A percentile compares a stretch with the other conserved stretches of the same genome.
phyloP scores from a whole-genome alignment of 2,329 filamentous ascomycete species.

The Gaeumannomyces sp. region DNA sequence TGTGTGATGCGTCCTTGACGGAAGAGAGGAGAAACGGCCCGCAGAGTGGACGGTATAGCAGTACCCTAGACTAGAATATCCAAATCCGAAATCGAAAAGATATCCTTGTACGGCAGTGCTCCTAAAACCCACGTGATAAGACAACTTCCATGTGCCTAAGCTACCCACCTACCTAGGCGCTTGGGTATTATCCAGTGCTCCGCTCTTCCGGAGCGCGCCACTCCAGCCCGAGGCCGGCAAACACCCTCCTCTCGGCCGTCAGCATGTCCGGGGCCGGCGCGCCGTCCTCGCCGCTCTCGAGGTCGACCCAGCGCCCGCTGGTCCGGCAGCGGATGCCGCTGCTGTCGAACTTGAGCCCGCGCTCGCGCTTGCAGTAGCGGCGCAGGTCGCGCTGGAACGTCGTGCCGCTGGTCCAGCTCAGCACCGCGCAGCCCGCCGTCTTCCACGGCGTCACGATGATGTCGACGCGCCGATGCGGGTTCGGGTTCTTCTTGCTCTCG shows the following conservation, averaged over 20 bases:
- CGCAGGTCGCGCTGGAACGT: conserved; percentile 86
- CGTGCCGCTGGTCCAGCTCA: conserved; percentile 83
- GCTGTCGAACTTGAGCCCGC: conserved; percentile 82
- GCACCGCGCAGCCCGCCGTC: conserved; percentile 78
- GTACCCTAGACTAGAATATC: not conserved
- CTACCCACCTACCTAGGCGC: too few species aligned
- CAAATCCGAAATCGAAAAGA: not conserved
- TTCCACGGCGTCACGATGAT: conserved; percentile 88
- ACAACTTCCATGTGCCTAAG: too few species aligned
- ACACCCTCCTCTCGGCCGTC: conserved; percentile 74
- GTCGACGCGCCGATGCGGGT: conserved; percentile 78
- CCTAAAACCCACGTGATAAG: not conserved
- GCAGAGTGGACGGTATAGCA: not conserved
- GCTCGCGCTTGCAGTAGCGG: conserved; percentile 67
- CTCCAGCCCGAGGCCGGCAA: conserved; percentile 66
- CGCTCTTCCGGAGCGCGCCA: conserved; percentile 62
- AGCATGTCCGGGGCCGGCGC: conserved; percentile 54
- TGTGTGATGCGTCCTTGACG: not conserved
- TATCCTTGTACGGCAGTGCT: too few species aligned
- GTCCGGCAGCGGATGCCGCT: conserved; percentile 69
- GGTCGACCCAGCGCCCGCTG: conserved; percentile 64
- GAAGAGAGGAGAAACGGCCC: too few species aligned
- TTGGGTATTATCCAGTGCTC: conserved; percentile 50
- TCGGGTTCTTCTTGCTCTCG: conserved; percentile 52
- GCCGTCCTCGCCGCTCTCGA: conserved; percentile 49